phyloP scores from a whole-genome alignment of 2,329 filamentous ascomycete genomes.

The Monilinia vaccinii-corymbosi region DNA sequence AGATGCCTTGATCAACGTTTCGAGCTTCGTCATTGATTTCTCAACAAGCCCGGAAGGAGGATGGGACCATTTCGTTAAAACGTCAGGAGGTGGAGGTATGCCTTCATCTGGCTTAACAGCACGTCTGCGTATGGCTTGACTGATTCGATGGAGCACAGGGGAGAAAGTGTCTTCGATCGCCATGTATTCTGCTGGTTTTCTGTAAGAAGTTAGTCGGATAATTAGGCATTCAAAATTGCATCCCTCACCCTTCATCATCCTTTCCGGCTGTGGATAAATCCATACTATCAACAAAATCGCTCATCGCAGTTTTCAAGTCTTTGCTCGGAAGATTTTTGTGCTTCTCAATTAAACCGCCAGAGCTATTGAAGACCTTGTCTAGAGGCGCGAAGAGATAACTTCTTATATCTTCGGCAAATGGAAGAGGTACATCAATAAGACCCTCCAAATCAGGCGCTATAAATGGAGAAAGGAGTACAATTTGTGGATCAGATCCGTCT shows the following conservation, averaged over 20 bases:
- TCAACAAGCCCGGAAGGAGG: constrained; percentile 60
- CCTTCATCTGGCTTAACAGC: constrained; percentile 64
- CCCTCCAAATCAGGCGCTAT: constrained; percentile 76
- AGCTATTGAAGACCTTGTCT: constrained; percentile 80
- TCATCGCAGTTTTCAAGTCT: constrained; percentile 72
- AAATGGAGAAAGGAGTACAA: constrained; percentile 71
- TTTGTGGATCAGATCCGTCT: constrained; percentile 65
- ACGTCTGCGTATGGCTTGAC: constrained; percentile 73
- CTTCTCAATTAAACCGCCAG: constrained; percentile 67
- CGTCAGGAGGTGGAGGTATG: constrained; percentile 51
- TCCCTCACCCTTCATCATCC: constrained; percentile 64
- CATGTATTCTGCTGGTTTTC: constrained; percentile 56
- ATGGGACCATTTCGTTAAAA: constrained; percentile 62
- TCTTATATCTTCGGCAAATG: constrained; percentile 87
- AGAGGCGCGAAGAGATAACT: constrained; percentile 87
- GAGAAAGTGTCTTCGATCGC: constrained; percentile 75
- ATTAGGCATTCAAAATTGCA: constrained; percentile 4
- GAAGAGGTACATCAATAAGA: constrained; percentile 80
- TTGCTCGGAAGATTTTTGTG: constrained; percentile 76
- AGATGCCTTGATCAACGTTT: constrained; percentile 56
- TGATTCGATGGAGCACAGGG: constrained; percentile 78
- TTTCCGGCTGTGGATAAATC: constrained; percentile 63
- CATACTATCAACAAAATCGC: constrained; percentile 87
- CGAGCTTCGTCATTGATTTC: constrained; percentile 46
- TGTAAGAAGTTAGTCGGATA: constrained; percentile 20